These are phyloP conservation scores for Durusdinium trenchii DNA, from an alignment of 73 alveolate genomes.

Conservation along the genomic window DNA sequence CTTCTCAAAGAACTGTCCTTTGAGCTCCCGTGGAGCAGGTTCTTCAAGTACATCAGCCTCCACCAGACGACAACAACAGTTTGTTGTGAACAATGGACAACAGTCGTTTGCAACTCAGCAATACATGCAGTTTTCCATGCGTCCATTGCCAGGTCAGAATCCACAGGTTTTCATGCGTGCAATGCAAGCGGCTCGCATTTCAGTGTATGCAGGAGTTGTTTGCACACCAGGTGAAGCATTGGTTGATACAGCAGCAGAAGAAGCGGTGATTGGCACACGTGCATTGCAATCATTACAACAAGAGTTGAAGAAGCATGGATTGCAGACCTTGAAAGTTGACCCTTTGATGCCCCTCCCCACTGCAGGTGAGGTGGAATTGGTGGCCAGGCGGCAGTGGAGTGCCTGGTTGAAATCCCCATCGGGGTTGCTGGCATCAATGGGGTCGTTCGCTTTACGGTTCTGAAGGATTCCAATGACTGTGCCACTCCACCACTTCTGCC, in stretches of 20 bases:
- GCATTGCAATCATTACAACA: background rate
- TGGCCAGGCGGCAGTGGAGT: background rate
- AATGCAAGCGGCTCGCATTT: too few species aligned
- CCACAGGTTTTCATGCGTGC: too few species aligned
- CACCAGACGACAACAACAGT: background rate
- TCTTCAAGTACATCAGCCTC: background rate
- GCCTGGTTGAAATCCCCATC: background rate
- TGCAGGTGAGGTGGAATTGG: background rate
- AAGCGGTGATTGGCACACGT: background rate
- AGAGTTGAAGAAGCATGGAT: too few species aligned
- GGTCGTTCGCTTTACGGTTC: background rate
- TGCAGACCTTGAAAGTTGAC: background rate
- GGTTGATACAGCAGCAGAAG: conserved; percentile 16
- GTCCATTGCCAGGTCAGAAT: too few species aligned
- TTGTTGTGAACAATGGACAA: background rate
- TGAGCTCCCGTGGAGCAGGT: background rate
- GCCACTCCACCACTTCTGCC: background rate
- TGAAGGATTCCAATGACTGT: background rate
- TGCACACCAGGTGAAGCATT: background rate
- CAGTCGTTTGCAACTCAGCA: background rate
- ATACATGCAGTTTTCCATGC: too few species aligned
- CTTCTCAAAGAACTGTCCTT: background rate
- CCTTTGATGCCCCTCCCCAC: background rate
- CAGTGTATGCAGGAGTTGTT: background rate
- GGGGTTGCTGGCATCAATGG: background rate